phyloP scores from a whole-genome alignment of 176 grass and related monocot genomes.

The Ensete glaucum region DNA sequence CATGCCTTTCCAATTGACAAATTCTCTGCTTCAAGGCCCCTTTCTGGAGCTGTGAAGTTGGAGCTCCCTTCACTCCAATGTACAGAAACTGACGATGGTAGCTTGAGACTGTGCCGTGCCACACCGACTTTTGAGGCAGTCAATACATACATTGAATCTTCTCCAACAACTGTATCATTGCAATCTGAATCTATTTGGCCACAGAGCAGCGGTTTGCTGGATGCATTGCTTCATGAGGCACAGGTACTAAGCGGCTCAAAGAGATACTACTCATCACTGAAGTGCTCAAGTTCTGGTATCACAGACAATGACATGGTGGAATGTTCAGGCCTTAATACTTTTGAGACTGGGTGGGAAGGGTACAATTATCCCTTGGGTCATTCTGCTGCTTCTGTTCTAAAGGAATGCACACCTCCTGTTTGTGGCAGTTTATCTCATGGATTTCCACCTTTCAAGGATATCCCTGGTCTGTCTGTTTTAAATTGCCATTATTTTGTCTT shows the following conservation, averaged over 20 bases:
- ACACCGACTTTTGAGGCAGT: constrained; percentile 42
- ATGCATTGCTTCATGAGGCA: constrained; percentile 68
- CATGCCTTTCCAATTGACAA: constrained; percentile 85
- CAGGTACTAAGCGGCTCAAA: constrained; percentile 40
- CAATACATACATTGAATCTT: constrained; percentile 48
- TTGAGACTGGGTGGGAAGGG: constrained; percentile 35
- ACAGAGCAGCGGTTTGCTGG: constrained; percentile 62
- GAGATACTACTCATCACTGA: constrained; percentile 38
- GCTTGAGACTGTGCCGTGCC: constrained; percentile 40
- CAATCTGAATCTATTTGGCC: constrained; percentile 45
- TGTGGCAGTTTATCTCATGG: constrained; percentile 36
- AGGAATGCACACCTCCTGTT: constrained; percentile 26
- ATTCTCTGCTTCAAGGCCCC: constrained; percentile 76
- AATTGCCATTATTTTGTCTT: neutral
- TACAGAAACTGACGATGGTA: constrained; percentile 64
- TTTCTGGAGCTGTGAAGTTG: constrained; percentile 64
- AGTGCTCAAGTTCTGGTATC: constrained; percentile 60
- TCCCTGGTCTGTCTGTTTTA: neutral
- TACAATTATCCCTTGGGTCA: constrained; percentile 17
- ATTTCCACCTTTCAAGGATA: constrained; percentile 25
- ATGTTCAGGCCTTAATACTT: constrained; percentile 42
- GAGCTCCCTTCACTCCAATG: constrained; percentile 99
- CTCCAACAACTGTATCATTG: constrained; percentile 36
- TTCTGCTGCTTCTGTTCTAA: constrained; percentile 27
- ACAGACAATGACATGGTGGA: constrained; percentile 30